A percentile compares a stretch with the other conserved stretches of the same genome.
Conservation (phyloP, 1,139 yeast genomes). For the Blastobotrys elegans region DNA sequence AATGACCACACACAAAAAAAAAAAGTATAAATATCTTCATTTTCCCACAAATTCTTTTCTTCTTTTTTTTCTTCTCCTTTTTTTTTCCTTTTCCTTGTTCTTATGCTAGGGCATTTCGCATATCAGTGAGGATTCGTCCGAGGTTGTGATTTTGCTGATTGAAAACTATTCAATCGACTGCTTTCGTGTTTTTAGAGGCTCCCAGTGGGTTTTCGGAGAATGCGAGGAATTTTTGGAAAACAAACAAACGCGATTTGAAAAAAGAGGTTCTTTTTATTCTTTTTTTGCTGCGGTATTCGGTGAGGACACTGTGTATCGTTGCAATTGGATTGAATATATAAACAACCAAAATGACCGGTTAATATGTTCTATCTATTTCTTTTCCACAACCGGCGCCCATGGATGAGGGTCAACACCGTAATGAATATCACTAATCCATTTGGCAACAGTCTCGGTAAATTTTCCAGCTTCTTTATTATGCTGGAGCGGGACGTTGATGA, state of each 20-base stretch:
- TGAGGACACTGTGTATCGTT: no score
- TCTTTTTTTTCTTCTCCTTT: constrained; percentile 5
- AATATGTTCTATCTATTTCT: no score
- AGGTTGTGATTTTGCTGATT: constrained; percentile 99
- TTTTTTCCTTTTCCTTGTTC: constrained; percentile 51
- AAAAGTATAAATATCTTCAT: no score
- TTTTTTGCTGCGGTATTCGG: no score
- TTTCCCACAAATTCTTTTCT: no score
- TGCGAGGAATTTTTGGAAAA: constrained; percentile 77
- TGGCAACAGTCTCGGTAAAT: constrained; percentile 65
- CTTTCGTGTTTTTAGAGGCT: constrained; percentile 55
- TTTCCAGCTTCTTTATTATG: constrained; percentile 77
- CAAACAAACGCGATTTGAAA: background rate
- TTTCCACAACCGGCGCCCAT: constrained; percentile 31
- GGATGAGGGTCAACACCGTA: constrained; percentile 70
- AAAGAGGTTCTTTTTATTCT: no score
- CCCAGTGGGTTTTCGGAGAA: constrained; percentile 21
- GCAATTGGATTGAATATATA: no score
- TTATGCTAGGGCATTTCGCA: constrained; percentile 99
- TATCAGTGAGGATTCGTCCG: constrained; percentile 99
- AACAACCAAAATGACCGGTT: no score
- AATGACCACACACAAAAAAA: no score
- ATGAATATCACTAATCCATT: constrained; percentile 86
- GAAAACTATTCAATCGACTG: constrained; percentile 99
- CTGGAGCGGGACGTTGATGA: constrained; percentile 69